Evolutionary conservation across 139 green algal species (phyloP), one percentile per base, ranked within the genome.

Genomic region (Haematococcus lacustris): DNA sequence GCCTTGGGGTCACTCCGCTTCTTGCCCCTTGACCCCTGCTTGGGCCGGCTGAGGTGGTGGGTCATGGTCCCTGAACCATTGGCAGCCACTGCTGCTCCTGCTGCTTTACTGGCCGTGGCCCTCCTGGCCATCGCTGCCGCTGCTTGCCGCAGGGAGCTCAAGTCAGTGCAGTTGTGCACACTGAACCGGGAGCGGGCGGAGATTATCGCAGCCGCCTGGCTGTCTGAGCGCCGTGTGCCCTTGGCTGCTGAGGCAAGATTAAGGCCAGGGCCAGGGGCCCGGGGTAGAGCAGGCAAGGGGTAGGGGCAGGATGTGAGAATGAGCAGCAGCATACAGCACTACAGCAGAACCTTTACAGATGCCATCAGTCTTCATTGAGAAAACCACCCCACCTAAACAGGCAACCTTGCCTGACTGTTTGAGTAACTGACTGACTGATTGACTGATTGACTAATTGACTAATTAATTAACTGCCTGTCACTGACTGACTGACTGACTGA

Each of bases 181-280:
- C 80, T 97, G 32, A 97, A 97, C 73, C 83, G 88, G 51, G 91
- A 94, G 85, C 78, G 92, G 0, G 85, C 84, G 9, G 91, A 96
- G 78, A 88, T 96, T 72, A 75, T 93, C n/a, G 86, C 87, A 0
- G 79, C 88, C 71, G 37, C 66, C 21, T 97, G 87, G 87, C 69
- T 96, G 35, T 32, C 70, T 1, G 43, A 61, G 28, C 77, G 84
- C 26, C 23, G 38, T 61, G 78, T 89, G 40, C 79, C 83, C 3
- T 67, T 65, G 2, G 73, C 79, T 9, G 53, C 64, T 13, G 66
- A 88, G 79, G 89, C 91, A 57, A 4, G 81, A 0, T 33, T 13
- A 32, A 35, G 38, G 25, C 28, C 41, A 1, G 38, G 38, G 3
- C 23, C 5, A 2, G 30, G 23, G 66, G 1, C 6, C 23, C 28